phyloP scores from a whole-genome alignment of 176 grass and related monocot species.

The Luzula sylvatica region DNA sequence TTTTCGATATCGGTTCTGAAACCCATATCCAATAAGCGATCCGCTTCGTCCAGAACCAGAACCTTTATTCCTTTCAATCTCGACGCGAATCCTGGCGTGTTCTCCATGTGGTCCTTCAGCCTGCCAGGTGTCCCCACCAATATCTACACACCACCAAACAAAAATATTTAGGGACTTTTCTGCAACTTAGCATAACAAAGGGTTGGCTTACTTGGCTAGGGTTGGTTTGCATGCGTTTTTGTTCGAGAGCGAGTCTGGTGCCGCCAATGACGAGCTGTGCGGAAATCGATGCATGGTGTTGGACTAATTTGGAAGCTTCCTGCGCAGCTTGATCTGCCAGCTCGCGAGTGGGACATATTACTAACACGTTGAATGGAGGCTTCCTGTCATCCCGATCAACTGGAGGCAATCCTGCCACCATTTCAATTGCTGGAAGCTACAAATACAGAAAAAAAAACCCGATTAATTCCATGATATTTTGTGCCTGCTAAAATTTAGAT shows the following conservation, averaged over 20 bases:
- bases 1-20: constrained; percentile 87
- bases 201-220: too few species aligned
- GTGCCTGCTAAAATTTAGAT: constrained; percentile 7
- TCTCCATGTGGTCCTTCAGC: constrained; percentile 93
- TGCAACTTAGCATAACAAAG: too few species aligned
- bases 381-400: constrained; percentile 52
- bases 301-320: constrained; percentile 80
- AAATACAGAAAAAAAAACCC: not conserved
- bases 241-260: not conserved
- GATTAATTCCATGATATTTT: too few species aligned
- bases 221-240: constrained; percentile 18
- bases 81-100: constrained; percentile 85
- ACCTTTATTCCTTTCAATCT: constrained; percentile 78
- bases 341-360: constrained; percentile 74
- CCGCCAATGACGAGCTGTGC: too few species aligned
- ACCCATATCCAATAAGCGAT: constrained; percentile 97
- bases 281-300: constrained; percentile 1
- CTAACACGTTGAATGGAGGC: constrained; percentile 75
- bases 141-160: constrained; percentile 31
- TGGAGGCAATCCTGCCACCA: constrained; percentile 44
- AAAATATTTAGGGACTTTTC: too few species aligned
- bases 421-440: constrained; percentile 84
- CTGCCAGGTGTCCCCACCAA: constrained; percentile 86
- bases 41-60: constrained; percentile 94
- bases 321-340: constrained; percentile 23